Percentiles rank a stretch among this genome's conserved stretches.
These are phyloP conservation scores for Penicillium canescens DNA, from an alignment of 495 filamentous ascomycete species.

Conservation along the genomic window DNA sequence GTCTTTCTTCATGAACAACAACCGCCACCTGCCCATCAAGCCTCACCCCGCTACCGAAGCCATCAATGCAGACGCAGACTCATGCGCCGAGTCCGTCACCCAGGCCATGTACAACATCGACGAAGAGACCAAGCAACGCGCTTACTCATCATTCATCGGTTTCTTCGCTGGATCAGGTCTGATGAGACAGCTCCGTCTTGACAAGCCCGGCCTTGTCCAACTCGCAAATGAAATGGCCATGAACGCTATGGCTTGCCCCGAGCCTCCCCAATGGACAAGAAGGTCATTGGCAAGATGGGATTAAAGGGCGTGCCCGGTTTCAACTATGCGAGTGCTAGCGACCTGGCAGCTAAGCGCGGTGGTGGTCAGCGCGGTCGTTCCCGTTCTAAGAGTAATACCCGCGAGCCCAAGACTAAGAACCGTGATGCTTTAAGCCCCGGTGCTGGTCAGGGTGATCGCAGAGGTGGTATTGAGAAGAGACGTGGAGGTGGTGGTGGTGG, in stretches of 20 bases:
- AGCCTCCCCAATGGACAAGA: slow-evolving; percentile 50
- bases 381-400: not conserved
- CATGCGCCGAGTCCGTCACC: slow-evolving; percentile 23
- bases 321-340: slow-evolving; percentile 31
- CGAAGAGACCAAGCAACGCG: slow-evolving; percentile 50
- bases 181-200: slow-evolving; percentile 38
- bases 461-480: slow-evolving; percentile 24
- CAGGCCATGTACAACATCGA: slow-evolving; percentile 43
- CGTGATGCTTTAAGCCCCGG: slow-evolving; percentile 35
- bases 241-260: slow-evolving; percentile 45
- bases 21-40: slow-evolving; percentile 55
- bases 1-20: slow-evolving; percentile 56
- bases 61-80: slow-evolving; percentile 29
- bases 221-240: slow-evolving; percentile 47
- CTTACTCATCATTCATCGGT: slow-evolving; percentile 57
- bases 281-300: slow-evolving; percentile 50
- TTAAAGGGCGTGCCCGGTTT: slow-evolving; percentile 50
- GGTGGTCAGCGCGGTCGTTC: slow-evolving; percentile 17
- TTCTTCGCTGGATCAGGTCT: slow-evolving; percentile 47
- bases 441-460: slow-evolving; percentile 23
- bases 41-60: slow-evolving; percentile 46
- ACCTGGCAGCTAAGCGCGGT: slow-evolving; percentile 9
- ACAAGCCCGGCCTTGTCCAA: slow-evolving; percentile 42
- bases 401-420: slow-evolving; percentile 7
- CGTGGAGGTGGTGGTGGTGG: slow-evolving; percentile 22